These are phyloP conservation scores for Tritrichomonas musculus DNA, from an alignment of 208 protist genomes.

Conservation along the genomic window DNA sequence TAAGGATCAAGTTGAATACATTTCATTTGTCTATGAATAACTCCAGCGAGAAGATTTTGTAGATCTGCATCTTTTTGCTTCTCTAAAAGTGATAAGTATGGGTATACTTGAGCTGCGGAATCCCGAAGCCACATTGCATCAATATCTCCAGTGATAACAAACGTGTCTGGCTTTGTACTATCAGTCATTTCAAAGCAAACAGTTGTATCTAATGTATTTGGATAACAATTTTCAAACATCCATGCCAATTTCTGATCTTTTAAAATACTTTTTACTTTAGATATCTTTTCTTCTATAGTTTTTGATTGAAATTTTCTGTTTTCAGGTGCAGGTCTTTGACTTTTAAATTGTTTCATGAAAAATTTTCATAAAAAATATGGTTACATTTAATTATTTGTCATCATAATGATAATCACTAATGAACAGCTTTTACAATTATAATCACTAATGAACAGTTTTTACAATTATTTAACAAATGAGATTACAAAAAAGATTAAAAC, in stretches of 20 bases:
- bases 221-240: slow-evolving; percentile 50
- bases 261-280: neutral
- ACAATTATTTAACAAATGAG: too few species aligned
- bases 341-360: neutral
- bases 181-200: neutral
- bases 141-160: slow-evolving; percentile 54
- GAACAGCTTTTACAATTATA: too few species aligned
- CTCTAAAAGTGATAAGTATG: slow-evolving; percentile 45
- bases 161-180: slow-evolving; percentile 34
- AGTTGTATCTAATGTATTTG: slow-evolving; percentile 55
- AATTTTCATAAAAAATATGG: too few species aligned
- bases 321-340: slow-evolving; percentile 31
- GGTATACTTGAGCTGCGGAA: slow-evolving; percentile 49
- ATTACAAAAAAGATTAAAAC: too few species aligned
- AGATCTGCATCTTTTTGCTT: slow-evolving; percentile 26
- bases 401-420: too few species aligned
- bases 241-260: slow-evolving; percentile 41
- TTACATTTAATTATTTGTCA: too few species aligned
- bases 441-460: too few species aligned
- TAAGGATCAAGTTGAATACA: slow-evolving; percentile 50
- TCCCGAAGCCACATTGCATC: slow-evolving; percentile 53
- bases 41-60: slow-evolving; percentile 38
- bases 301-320: slow-evolving; percentile 36
- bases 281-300: slow-evolving; percentile 38
- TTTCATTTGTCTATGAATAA: slow-evolving; percentile 43